Evolutionary conservation across 1,284 basidiomycete genomes (phyloP).

Genomic region (Leccinum ponderosum): DNA sequence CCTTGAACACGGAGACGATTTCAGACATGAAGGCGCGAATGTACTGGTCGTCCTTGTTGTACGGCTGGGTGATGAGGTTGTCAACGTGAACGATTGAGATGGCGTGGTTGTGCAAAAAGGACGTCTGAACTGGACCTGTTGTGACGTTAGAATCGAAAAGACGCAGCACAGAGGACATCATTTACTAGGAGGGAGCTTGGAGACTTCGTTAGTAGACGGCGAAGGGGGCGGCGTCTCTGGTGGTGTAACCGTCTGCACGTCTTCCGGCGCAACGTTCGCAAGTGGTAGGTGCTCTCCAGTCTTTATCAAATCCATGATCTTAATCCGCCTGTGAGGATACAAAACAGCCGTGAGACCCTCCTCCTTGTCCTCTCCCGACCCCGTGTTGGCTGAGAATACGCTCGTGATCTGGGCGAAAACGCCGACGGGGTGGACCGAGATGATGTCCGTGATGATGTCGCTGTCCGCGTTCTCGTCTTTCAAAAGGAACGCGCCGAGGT

Average conservation of each 20-base stretch:
- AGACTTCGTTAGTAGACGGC: slow-evolving; percentile 36
- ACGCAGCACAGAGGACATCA: neutral
- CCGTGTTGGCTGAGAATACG: slow-evolving; percentile 55
- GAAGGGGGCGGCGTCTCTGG: slow-evolving; percentile 51
- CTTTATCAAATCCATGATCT: no score
- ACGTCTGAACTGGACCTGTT: slow-evolving; percentile 72
- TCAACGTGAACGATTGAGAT: slow-evolving; percentile 92
- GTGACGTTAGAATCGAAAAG: slow-evolving; percentile 1
- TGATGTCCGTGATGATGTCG: slow-evolving; percentile 88
- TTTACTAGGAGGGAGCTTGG: slow-evolving; percentile 22
- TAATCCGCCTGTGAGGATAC: no score
- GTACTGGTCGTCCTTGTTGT: slow-evolving; percentile 92
- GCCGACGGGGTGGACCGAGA: slow-evolving; percentile 91
- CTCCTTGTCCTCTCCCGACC: slow-evolving; percentile 45
- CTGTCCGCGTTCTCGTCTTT: slow-evolving; percentile 94
- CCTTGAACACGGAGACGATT: slow-evolving; percentile 98
- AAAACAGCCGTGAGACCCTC: slow-evolving; percentile 57
- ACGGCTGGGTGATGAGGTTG: slow-evolving; percentile 81
- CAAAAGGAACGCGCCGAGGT: slow-evolving; percentile 95
- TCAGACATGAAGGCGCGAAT: slow-evolving; percentile 96
- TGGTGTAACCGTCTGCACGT: slow-evolving; percentile 48
- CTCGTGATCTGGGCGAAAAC: slow-evolving; percentile 98
- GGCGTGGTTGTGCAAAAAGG: slow-evolving; percentile 87
- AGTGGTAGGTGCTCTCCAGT: slow-evolving; percentile 7
- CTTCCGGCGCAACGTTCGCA: slow-evolving; percentile 48